A percentile compares a stretch with the other conserved stretches of the same genome.
These are phyloP conservation scores for Talaromyces piceae DNA, from an alignment of 2,329 filamentous ascomycete genomes.

Conservation along the genomic window DNA sequence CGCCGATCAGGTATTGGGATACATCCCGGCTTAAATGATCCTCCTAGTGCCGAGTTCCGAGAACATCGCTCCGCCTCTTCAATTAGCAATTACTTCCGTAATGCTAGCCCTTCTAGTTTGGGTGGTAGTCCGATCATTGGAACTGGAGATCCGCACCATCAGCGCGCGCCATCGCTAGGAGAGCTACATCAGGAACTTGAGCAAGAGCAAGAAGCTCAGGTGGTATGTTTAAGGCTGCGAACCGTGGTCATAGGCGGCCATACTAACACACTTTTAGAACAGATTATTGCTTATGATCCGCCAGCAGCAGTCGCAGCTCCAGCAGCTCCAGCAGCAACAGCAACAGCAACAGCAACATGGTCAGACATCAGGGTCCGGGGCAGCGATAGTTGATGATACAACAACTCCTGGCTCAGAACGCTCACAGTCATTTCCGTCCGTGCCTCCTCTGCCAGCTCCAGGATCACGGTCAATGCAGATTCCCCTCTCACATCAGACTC, in stretches of 20 bases:
- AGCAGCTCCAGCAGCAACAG: constrained; percentile 29
- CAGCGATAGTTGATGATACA: constrained; percentile 35
- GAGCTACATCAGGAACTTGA: constrained; percentile 46
- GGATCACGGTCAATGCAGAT: constrained; percentile 20
- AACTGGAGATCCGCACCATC: constrained; percentile 41
- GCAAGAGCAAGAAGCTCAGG: constrained; percentile 46
- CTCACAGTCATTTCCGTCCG: constrained; percentile 30
- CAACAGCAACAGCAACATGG: constrained; percentile 27
- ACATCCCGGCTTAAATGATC: constrained; percentile 34
- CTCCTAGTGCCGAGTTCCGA: constrained; percentile 15
- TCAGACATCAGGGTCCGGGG: constrained; percentile 16
- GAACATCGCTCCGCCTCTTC: constrained; percentile 34
- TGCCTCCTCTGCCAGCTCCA: constrained; percentile 19
- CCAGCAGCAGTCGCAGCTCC: constrained; percentile 40
- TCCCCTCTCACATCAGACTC: constrained; percentile 27
- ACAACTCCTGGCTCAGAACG: constrained; percentile 38
- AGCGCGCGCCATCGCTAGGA: constrained; percentile 41
- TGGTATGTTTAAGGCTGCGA: constrained; percentile 27
- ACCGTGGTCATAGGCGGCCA: neutral
- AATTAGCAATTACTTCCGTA: constrained; percentile 32
- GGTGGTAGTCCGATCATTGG: constrained; percentile 35
- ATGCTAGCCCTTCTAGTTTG: constrained; percentile 37
- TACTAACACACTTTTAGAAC: constrained; percentile 30
- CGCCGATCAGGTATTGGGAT: constrained; percentile 35
- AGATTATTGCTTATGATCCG: constrained; percentile 45